Conservation (phyloP, 192 early-diverging fungal genomes). For the Mortierella alpina region DNA sequence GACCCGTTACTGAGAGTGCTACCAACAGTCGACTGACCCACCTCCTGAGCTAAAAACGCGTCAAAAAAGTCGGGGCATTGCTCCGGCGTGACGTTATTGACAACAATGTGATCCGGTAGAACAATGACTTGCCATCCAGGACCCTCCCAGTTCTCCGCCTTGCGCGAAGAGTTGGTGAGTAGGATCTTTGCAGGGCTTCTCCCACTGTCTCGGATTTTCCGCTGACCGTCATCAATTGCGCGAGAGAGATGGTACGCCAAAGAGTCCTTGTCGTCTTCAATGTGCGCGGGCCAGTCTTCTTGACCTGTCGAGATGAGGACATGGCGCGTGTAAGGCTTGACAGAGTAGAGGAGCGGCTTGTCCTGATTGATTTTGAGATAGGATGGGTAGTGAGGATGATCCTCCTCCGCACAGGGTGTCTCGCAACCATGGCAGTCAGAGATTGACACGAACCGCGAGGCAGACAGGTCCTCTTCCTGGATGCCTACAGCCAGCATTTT, state of each 20-base stretch:
- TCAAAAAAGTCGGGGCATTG: slow-evolving; percentile 46
- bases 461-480: slow-evolving; percentile 15
- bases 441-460: slow-evolving; percentile 22
- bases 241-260: slow-evolving; percentile 54
- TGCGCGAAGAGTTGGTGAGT: slow-evolving; percentile 32
- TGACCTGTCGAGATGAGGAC: slow-evolving; percentile 66
- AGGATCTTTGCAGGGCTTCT: slow-evolving; percentile 7
- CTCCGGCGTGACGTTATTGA: slow-evolving; percentile 45
- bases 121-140: slow-evolving; percentile 46
- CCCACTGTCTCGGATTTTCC: not conserved
- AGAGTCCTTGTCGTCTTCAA: slow-evolving; percentile 60
- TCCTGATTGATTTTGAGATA: slow-evolving; percentile 62
- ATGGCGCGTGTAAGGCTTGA: slow-evolving; percentile 67
- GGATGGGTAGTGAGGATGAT: slow-evolving; percentile 60
- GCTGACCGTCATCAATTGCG: slow-evolving; percentile 38
- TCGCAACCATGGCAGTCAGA: slow-evolving; percentile 34
- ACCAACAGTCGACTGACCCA: too few relatives aligned
- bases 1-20: too few relatives aligned
- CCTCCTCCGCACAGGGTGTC: slow-evolving; percentile 32
- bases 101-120: slow-evolving; percentile 33
- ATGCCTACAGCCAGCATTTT: slow-evolving; percentile 15
- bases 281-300: slow-evolving; percentile 61
- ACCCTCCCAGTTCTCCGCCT: slow-evolving; percentile 36
- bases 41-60: slow-evolving; percentile 16
- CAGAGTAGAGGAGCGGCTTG: slow-evolving; percentile 55